Percentiles rank a stretch among this genome's conserved stretches.
Evolutionary conservation across 129 eudicot species (phyloP).

Genomic region (Tagetes erecta): DNA sequence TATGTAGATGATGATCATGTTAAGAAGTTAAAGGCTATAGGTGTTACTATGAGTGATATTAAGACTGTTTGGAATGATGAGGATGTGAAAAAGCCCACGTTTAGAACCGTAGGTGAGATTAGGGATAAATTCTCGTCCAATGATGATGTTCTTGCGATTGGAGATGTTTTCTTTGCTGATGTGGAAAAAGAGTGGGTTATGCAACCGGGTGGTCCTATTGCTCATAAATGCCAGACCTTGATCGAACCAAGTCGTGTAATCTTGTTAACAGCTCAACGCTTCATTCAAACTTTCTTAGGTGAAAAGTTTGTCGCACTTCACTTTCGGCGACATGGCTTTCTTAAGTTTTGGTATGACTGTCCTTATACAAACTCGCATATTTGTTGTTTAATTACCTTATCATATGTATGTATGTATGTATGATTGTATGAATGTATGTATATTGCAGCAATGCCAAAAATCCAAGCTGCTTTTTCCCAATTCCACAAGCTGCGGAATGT

Average conservation of each 20-base stretch:
- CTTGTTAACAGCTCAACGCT: constrained; percentile 90
- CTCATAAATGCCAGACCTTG: constrained; percentile 77
- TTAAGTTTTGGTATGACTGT: constrained; percentile 81
- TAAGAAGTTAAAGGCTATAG: constrained; percentile 75
- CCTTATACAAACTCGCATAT: background rate
- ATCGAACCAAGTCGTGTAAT: constrained; percentile 87
- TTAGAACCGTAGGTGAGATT: constrained; percentile 63
- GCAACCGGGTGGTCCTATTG: constrained; percentile 98
- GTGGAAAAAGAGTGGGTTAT: constrained; percentile 90
- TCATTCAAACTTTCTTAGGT: constrained; percentile 86
- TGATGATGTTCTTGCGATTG: constrained; percentile 82
- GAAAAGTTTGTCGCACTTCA: constrained; percentile 78
- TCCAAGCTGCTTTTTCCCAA: constrained; percentile 91
- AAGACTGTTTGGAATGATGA: constrained; percentile 84
- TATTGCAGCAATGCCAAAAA: constrained; percentile 79
- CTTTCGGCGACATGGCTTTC: constrained; percentile 92
- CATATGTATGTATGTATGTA: background rate
- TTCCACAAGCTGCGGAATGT: constrained; percentile 98
- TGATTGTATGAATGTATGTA: background rate
- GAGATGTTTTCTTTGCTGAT: constrained; percentile 96
- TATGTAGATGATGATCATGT: constrained; percentile 80
- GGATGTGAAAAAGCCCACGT: constrained; percentile 82
- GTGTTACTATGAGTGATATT: constrained; percentile 58
- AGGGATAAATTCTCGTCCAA: constrained; percentile 60
- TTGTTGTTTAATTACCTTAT: constrained; percentile 2